Evolutionary conservation across 352 stramenopile genomes (phyloP), one percentile per base, ranked within the genome.

Genomic region (Phytopythium aichiense): DNA sequence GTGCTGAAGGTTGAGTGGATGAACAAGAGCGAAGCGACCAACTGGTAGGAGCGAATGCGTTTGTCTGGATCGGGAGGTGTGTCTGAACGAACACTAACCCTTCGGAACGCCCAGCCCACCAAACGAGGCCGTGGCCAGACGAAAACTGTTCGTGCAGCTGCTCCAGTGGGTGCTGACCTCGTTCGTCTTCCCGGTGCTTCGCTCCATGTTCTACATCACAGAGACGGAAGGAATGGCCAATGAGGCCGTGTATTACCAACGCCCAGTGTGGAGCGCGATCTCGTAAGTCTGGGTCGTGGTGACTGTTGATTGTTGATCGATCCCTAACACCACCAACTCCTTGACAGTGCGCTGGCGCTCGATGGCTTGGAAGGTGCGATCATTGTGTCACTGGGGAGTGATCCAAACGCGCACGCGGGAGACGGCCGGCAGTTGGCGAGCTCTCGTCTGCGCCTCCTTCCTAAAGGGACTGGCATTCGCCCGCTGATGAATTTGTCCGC

Each of bases 401-500:
- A 15, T 66, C 64, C 64, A 20, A 54, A 22, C 15, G 42, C 71
- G 56, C 35, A 20, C 20, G 31, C 38, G 22, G 6, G 20, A 55
- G 52, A n/a, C 1, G 56, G 73, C 4, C 69, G 64, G 0, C 67
- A 82, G 23, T 63, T 92, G 51, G 61, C 68, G 16, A 78, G 71
- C 0, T 92, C 84, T 13, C 67, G 76, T 45, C 54, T 94, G 23
- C 70, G 85, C 0, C 61, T 94, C 20, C 66, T 92, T 20, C 85
- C 85, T 9, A 94, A 94, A 67, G 31, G 69, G 23, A 84, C 50
- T 38, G 83, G 85, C 7, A 56, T 94, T 60, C 79, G 85, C 6
- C 85, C 83, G n/a, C 63, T 94, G 2, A 89, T 94, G 71, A 94
- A 94, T 60, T 53, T 94, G 40, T 91, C 85, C 3, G 52, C 60